Evolutionary conservation across 768 basidiomycete genomes (phyloP), one percentile per base, ranked within the genome.

Genomic region (Amanita muscaria): DNA sequence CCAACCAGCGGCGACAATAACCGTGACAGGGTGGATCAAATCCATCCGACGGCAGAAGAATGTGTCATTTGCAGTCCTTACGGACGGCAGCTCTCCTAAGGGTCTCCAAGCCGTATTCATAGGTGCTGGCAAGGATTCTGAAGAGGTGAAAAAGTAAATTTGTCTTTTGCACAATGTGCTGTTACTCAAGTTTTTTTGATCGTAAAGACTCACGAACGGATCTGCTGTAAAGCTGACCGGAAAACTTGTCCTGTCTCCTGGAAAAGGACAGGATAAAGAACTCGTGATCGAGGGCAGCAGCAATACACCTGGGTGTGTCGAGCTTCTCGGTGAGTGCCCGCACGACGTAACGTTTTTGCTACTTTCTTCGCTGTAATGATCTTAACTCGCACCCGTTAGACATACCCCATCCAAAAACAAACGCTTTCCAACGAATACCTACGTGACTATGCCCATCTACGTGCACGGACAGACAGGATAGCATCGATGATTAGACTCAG

Each of bases 341-440:
- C 67, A 70, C 10, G 66, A 70, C 41, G 72, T 72, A 15, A 22
- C 62, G 49, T 22, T 32, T 42, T 16, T 15, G 35, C 21, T 25
- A 19, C 29, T 19, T 18, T 25, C n/a, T n/a, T n/a, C n/a, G n/a
- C n/a, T 18, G n/a, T 29, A 4, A 39, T 15, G 22, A 15, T 22
- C 31, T 38, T 32, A 5, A 16, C 33, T 29, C 36, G 47, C 37
- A 49, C 15, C 44, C 34, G 15, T 24, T n/a, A 91, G 91, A 65
- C 64, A 36, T 97, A 94, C 61, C 91, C 91, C 0, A 90, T 96
- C 41, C 93, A 93, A 62, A 97, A 96, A 60, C 81, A 97, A 61
- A 62, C 79, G 22, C 72, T 90, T 9, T 78, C 87, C 2, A 62
- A 73, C 2, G 84, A 91, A 49, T 84, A 88, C 55, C 72, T 96